A percentile compares a stretch with the other conserved stretches of the same genome.
phyloP scores from a whole-genome alignment of 495 filamentous ascomycete species.

The Podospora didyma region DNA sequence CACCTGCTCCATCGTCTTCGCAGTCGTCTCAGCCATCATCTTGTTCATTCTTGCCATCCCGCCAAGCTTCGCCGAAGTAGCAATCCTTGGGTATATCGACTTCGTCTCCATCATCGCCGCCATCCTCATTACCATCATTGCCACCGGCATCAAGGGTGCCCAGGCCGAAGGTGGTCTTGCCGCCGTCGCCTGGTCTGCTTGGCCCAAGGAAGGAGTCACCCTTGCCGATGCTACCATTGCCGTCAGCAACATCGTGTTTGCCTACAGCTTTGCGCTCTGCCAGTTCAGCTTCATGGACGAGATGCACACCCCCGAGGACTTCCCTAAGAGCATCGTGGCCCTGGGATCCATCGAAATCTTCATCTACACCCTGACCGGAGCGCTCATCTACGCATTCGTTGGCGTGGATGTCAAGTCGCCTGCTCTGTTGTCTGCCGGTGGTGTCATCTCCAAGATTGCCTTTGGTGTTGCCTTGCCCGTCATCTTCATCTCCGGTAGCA shows the following conservation, averaged over 20 bases:
- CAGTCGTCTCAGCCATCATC: conserved; percentile 58
- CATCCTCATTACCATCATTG: conserved; percentile 67
- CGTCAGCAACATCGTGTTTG: conserved; percentile 72
- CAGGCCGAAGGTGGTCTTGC: conserved; percentile 29
- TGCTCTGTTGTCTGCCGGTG: conserved; percentile 61
- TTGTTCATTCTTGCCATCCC: conserved; percentile 61
- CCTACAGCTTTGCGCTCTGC: conserved; percentile 65
- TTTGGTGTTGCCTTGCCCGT: conserved; percentile 80
- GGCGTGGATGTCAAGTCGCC: conserved; percentile 66
- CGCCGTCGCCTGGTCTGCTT: conserved; percentile 38
- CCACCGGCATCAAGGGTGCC: conserved; percentile 50
- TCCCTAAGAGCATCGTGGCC: conserved; percentile 60
- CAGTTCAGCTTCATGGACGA: conserved; percentile 76
- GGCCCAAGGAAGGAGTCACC: conserved; percentile 34
- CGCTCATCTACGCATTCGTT: conserved; percentile 70
- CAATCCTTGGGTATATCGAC: conserved; percentile 57
- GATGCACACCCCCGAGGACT: conserved; percentile 65
- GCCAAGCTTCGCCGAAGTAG: conserved; percentile 47
- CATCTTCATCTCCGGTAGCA: conserved; percentile 65
- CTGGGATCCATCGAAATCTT: conserved; percentile 62
- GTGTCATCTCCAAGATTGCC: conserved; percentile 61
- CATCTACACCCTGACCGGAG: conserved; percentile 64
- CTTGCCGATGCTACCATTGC: conserved; percentile 55
- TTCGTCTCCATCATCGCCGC: conserved; percentile 62
- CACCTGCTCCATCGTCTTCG: conserved; percentile 65